Base-by-base conservation (phyloP, 2,329 filamentous ascomycete genomes). In the Colletotrichum ledebouriae region DNA sequence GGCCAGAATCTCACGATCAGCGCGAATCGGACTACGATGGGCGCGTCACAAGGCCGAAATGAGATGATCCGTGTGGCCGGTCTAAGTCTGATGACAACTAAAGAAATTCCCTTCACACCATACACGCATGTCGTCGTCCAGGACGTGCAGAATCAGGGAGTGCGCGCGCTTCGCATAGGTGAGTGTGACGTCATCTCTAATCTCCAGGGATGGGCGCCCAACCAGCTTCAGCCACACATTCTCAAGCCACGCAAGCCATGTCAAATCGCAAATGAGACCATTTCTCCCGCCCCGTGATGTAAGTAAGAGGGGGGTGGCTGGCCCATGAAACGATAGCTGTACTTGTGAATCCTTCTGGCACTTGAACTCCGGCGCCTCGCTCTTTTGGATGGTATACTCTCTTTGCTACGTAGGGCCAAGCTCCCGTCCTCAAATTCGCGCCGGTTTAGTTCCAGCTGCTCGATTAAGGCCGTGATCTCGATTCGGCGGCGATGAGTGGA, bases 181-280 rank as follows among this genome's bases (percentile, higher is more conserved):
- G 33, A 63, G 33, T 42, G 37, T 69, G 67, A 69, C 63, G 67
- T 67, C 63, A 69, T 39, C 34, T 10, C 9, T 17, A 33, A 60
- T 46, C n/a, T 60, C 25, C 42, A 37, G 15, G 46, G 4, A 33
- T 52, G 7, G 29, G 33, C 39, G 55, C 12, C 66, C 66, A 60
- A 59, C 61, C 65, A 65, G 61, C 61, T 65, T 55, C 65, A 68
- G 65, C 65, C 61, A 68, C 61, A 68, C 55, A 17, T 42, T 44
- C 59, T 20, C 46, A 56, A 52, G 29, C 59, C 50, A 47, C 59
- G 15, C 13, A 7, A 22, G 46, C 52, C 33, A 42, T 57, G 12
- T 25, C 25, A 46, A 17, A 13, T 47, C 33, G 22, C 39, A 55
- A 64, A 59, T 64, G 60, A 59, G 33, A 41, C 53, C 39, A 58